These are phyloP conservation scores for Peronosclerospora sorghi DNA, from an alignment of 352 stramenopile genomes.

Conservation along the genomic window DNA sequence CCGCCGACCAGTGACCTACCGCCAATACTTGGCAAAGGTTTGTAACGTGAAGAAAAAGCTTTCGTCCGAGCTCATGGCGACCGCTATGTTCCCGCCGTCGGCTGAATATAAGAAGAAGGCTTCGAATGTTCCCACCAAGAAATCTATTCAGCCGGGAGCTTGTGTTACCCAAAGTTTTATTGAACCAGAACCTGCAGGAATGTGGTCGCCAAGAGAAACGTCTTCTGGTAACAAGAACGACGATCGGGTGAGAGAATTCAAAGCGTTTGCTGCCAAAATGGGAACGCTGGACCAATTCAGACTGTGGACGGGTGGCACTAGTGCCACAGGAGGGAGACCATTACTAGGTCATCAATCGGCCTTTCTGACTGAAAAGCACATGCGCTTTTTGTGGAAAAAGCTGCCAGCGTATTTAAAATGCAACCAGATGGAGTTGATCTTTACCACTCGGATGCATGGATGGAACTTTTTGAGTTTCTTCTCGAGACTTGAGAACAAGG, in stretches of 20 bases:
- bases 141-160: slow-evolving; percentile 3
- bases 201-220: slow-evolving; percentile 8
- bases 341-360: slow-evolving; percentile 27
- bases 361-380: slow-evolving; percentile 56
- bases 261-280: slow-evolving; percentile 40
- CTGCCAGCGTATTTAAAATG: slow-evolving; percentile 49
- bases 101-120: slow-evolving; percentile 48
- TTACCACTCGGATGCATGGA: slow-evolving; percentile 46
- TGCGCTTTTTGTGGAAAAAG: slow-evolving; percentile 52
- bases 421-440: slow-evolving; percentile 64
- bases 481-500: slow-evolving; percentile 39
- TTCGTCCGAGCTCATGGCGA: slow-evolving; percentile 39
- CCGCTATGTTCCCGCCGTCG: slow-evolving; percentile 53
- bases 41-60: slow-evolving; percentile 24
- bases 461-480: slow-evolving; percentile 71
- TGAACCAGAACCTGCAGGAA: slow-evolving; percentile 11
- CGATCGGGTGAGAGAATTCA: slow-evolving; percentile 20
- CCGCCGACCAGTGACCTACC: slow-evolving; percentile 42
- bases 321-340: slow-evolving; percentile 13
- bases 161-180: slow-evolving; percentile 26
- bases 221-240: slow-evolving; percentile 11
- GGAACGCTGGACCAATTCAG: slow-evolving; percentile 49
- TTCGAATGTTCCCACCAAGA: slow-evolving; percentile 5
- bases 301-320: slow-evolving; percentile 24
- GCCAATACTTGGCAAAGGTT: slow-evolving; percentile 38